Evolutionary conservation across 257 asterid species (phyloP).

Genomic region (Penstemon eatonii): DNA sequence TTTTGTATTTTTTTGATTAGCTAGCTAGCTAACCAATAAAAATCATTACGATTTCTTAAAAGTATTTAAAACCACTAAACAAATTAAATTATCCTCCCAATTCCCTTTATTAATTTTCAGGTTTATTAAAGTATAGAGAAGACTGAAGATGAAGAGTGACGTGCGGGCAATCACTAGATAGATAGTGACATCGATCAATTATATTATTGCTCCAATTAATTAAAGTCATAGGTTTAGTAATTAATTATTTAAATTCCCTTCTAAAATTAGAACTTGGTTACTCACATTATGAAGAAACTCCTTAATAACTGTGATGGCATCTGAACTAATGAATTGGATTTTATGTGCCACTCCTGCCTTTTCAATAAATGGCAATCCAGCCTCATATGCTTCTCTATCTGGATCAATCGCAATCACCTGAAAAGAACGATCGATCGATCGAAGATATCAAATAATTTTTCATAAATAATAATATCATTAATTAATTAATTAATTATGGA

Average conservation of each 20-base stretch:
- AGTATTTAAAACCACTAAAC: too few species aligned
- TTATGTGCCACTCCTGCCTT: slow-evolving; percentile 56
- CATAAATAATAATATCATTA: background rate
- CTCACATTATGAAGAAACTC: slow-evolving; percentile 37
- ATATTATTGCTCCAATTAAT: background rate
- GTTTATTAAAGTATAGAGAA: background rate
- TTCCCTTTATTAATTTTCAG: too few species aligned
- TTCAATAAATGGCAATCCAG: slow-evolving; percentile 48
- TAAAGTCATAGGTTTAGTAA: background rate
- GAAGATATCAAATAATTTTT: background rate
- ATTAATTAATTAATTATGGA: background rate
- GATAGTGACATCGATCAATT: slow-evolving; percentile 6
- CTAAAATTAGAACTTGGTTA: background rate
- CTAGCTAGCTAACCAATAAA: too few species aligned
- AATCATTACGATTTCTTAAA: too few species aligned
- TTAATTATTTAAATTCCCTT: background rate
- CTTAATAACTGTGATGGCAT: slow-evolving; percentile 37
- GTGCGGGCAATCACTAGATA: background rate
- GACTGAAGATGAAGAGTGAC: background rate
- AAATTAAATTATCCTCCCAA: too few species aligned
- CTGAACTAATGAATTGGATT: slow-evolving; percentile 45
- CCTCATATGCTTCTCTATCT: slow-evolving; percentile 54
- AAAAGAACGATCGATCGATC: background rate
- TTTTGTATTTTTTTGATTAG: too few species aligned
- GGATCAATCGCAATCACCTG: slow-evolving; percentile 55